Conservation (phyloP, 495 filamentous ascomycete species). For the Aspergillus cristatus region DNA sequence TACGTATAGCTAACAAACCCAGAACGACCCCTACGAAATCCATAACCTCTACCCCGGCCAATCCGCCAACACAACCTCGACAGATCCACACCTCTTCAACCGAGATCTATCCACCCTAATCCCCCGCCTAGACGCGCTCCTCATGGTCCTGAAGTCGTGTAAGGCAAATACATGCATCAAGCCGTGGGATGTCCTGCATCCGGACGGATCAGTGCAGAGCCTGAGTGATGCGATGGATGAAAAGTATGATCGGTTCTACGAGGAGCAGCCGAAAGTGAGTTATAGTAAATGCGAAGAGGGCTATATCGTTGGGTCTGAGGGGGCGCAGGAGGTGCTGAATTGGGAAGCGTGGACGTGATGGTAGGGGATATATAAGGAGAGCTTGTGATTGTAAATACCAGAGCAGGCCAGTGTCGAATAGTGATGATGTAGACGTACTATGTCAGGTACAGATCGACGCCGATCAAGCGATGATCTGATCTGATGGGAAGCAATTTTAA, state of each 20-base stretch:
- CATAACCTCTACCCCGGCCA: conserved; percentile 34
- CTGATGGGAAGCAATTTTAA: too few species aligned
- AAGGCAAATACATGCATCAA: conserved; percentile 36
- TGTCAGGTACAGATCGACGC: too few species aligned
- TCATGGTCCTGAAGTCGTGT: conserved; percentile 51
- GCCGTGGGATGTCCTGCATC: conserved; percentile 47
- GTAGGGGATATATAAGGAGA: too few species aligned
- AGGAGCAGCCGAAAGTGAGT: conserved; percentile 32
- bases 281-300: conserved; percentile 46
- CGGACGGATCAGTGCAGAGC: conserved; percentile 27
- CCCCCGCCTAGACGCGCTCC: conserved; percentile 42
- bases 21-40: conserved; percentile 44
- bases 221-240: conserved; percentile 27
- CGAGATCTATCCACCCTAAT: conserved; percentile 25
- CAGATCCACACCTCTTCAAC: conserved; percentile 1
- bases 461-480: too few species aligned
- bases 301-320: conserved; percentile 48
- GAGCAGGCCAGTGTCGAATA: too few species aligned
- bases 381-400: too few species aligned
- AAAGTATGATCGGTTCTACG: conserved; percentile 47
- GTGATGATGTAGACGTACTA: too few species aligned
- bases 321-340: conserved; percentile 41
- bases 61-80: too few species aligned
- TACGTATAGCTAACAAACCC: conserved; percentile 1
- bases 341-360: conserved; percentile 27